Evolutionary conservation across 1,284 basidiomycete genomes (phyloP), one percentile per base, ranked within the genome.

Genomic region (Puccinia polysora): DNA sequence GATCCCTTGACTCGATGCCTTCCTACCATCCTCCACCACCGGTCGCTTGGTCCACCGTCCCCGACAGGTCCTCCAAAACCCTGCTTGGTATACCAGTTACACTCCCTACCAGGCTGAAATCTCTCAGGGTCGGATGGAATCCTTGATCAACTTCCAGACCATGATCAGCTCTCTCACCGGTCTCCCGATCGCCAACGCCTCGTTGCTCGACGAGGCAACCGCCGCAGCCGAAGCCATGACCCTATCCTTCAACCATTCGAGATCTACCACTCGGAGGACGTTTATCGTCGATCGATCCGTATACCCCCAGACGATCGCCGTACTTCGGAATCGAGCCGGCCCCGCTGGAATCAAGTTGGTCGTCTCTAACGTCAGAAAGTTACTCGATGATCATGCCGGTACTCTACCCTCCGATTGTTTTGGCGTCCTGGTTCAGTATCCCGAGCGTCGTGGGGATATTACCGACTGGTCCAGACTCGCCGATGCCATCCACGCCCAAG

Each of bases 51-150:
- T 34, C 43, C 43, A n/a, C 10, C 18, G 7, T 53, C 4, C 14
- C 2, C 5, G 28, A 15, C 74, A 93, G 90, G 82, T 95, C 75
- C 88, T 92, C 82, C 94, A 98, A 81, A 97, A 96, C 80, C 95
- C 94, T 28, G 90, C 89, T 10, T 98, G 95, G 95, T 97, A 97
- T 81, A 97, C 94, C 2, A 91, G 90, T 62, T 97, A 97, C 81
- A 97, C 93, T 1, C 94, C 95, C 0, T 84, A 83, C 79, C 91
- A 95, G 80, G 89, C 91, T 6, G 91, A 96, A 82, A 89, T 95
- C 78, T 87, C 92, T 20, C 91, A 95, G 85, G 91, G 91, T 65
- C 92, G 95, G 74, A 85, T 98, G 70, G 95, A 98, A 80, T 97
- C 93, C 4, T 85, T 98, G 59, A 86, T 98, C 79, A 98, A 98